Base-by-base conservation (phyloP, 345 rosid genomes). In the Populus pruinosa region DNA sequence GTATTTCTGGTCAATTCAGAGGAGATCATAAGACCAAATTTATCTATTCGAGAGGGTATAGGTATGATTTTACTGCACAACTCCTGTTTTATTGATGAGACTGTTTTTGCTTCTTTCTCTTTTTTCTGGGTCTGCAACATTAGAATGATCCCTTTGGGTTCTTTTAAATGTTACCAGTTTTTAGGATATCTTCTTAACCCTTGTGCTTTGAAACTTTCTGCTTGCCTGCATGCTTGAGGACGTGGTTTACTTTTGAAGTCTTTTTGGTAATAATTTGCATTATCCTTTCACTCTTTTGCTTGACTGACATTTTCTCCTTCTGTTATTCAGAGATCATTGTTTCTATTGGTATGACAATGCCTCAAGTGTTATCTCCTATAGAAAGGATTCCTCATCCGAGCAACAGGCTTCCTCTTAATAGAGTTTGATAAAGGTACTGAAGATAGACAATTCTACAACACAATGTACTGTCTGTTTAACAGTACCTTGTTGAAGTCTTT, bases 281-380 rank as follows among this genome's bases (percentile, higher is more conserved):
- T 14, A 25, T 6, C 47, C 31, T 36, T 20, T 8, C 14, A 43
- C 14, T 13, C 47, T 10, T 43, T 43, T 43, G 47, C 31, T 4
- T 11, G 8, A 8, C 12, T 61, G 25, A 8, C 25, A 61, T 61
- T 61, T 10, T 64, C 23, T 36, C 69, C 31, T 69, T 59, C 53
- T 29, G 29, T 75, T 78, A 29, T 80, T 77, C 93, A 93, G 97
- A 93, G 84, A 93, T 93, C 47, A 90, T 91, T 74, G 93, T 93
- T 23, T 91, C 98, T 25, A 88, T 90, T 0, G 98, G 98, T 20
- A 93, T 93, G 98, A 88, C 98, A 23, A 91, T 93, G 96, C 98
- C 98, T 0, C 92, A 90, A 78, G 84, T 90, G 68, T 83, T 93
- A 72, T 86, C 96, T 79, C 88, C 87, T 27, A 69, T 81, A 55